These are phyloP conservation scores for Monilinia fructigena DNA, from an alignment of 2,329 filamentous ascomycete species.

Conservation along the genomic window DNA sequence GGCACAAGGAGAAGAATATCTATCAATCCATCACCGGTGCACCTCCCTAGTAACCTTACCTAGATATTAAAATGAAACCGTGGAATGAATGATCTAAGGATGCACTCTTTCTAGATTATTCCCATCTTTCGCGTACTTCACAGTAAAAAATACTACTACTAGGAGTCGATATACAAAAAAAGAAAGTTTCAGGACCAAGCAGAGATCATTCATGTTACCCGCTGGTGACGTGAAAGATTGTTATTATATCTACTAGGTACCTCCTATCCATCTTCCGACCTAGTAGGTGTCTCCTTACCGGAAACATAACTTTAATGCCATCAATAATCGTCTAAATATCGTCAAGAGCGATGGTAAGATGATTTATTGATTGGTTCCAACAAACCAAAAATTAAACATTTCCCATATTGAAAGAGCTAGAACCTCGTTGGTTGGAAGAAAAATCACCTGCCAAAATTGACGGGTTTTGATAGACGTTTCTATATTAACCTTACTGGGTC, in stretches of 20 bases:
- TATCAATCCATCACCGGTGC: no score
- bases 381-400: slow-evolving; percentile 4
- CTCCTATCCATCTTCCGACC: no score
- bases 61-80: no score
- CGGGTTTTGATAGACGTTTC: neutral
- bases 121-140: no score
- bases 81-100: no score
- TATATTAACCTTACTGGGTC: neutral
- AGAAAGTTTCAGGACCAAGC: no score
- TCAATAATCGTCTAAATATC: slow-evolving; percentile 2
- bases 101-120: no score
- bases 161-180: no score
- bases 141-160: no score
- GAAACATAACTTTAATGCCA: neutral
- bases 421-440: slow-evolving; percentile 4
- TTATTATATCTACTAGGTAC: neutral
- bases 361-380: slow-evolving; percentile 7
- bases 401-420: neutral
- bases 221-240: slow-evolving; percentile 10
- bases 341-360: neutral
- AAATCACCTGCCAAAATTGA: neutral
- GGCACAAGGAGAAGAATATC: neutral
- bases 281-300: no score
- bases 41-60: no score
- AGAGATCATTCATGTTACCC: neutral